Percentiles rank a stretch among this genome's conserved stretches.
Conservation (phyloP, 225 moss, liverwort and hornwort species). For the Pleurozium schreberi region DNA sequence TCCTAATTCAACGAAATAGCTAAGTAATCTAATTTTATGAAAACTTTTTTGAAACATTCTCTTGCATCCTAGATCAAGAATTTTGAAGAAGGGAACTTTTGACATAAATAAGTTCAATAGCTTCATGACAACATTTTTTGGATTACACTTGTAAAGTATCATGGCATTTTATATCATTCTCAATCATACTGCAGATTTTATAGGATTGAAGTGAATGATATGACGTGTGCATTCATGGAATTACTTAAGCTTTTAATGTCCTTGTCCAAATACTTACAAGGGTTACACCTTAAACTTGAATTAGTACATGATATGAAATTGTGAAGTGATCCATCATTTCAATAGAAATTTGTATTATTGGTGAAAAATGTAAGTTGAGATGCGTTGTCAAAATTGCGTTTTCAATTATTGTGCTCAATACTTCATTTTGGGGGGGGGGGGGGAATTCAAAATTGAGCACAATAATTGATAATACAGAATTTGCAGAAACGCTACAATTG, state of each 20-base stretch:
- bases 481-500: no score
- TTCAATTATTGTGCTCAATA: no score
- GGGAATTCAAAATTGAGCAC: no score
- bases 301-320: no score
- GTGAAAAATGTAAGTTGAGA: no score
- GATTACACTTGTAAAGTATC: not conserved
- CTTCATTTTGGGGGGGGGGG: no score
- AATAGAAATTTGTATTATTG: no score
- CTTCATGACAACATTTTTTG: not conserved
- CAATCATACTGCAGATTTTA: not conserved
- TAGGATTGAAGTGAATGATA: not conserved
- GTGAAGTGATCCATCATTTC: no score
- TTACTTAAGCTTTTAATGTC: not conserved
- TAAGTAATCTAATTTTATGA: not conserved
- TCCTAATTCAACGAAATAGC: not conserved
- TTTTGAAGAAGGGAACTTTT: not conserved
- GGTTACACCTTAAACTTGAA: fast-evolving
- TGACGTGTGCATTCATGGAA: not conserved
- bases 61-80: not conserved
- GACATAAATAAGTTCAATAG: not conserved
- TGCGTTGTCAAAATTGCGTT: no score
- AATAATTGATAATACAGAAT: no score
- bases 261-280: not conserved
- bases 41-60: not conserved
- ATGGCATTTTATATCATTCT: not conserved